Percentiles rank a stretch among this genome's conserved stretches.
phyloP scores from a whole-genome alignment of 148 eudicot genomes.

The Rhododendron vialii region DNA sequence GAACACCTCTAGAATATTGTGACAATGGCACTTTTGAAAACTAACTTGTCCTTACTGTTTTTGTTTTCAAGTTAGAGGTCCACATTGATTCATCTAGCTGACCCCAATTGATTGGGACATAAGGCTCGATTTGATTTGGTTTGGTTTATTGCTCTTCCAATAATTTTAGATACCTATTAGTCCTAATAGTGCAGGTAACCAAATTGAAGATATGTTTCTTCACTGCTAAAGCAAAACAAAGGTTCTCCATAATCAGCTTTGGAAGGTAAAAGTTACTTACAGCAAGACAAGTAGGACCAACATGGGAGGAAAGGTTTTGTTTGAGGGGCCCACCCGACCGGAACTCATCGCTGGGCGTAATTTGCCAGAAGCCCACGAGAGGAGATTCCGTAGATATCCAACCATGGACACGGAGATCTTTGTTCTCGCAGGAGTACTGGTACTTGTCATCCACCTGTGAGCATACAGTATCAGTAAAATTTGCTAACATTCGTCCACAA shows the following conservation, averaged over 20 bases:
- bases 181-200: background rate
- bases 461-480: background rate
- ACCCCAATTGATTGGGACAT: too few relatives aligned
- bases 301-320: conserved; percentile 86
- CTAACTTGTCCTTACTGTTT: background rate
- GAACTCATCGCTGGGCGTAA: conserved; percentile 74
- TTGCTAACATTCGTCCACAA: background rate
- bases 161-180: background rate
- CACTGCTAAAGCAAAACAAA: background rate
- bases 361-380: conserved; percentile 70
- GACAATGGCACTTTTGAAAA: background rate
- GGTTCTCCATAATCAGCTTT: background rate
- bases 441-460: conserved; percentile 84
- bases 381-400: conserved; percentile 66
- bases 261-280: conserved; percentile 29
- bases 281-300: conserved; percentile 69
- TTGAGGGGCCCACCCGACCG: conserved; percentile 76
- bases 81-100: too few relatives aligned
- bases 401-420: conserved; percentile 72
- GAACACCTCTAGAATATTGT: background rate
- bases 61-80: background rate
- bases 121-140: too few relatives aligned
- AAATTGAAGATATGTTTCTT: background rate
- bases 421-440: conserved; percentile 65
- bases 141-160: background rate